These are phyloP conservation scores for Leccinum subgranulosum DNA, from an alignment of 768 basidiomycete genomes.

Conservation along the genomic window DNA sequence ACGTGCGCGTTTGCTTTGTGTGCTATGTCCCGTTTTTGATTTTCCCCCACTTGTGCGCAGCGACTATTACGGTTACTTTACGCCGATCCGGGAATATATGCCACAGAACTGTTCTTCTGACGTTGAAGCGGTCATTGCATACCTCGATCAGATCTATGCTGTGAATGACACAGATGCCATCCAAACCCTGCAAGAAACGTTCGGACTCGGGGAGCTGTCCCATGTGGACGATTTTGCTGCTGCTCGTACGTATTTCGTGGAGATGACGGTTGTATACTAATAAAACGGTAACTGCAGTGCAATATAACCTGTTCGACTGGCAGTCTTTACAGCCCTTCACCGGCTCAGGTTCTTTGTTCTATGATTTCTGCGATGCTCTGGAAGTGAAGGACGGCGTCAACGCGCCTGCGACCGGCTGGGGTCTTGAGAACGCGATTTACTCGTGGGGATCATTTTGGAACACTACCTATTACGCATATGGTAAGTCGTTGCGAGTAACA, in stretches of 20 bases:
- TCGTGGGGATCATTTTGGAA: neutral
- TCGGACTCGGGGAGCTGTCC: neutral
- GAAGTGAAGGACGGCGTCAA: neutral
- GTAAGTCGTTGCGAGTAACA: constrained; percentile 5
- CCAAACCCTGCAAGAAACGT: neutral
- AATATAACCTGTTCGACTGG: neutral
- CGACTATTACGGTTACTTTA: neutral
- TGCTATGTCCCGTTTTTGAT: neutral
- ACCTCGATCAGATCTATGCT: neutral
- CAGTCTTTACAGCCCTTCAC: neutral
- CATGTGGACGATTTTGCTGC: neutral
- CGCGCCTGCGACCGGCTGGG: neutral
- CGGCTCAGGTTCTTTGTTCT: neutral
- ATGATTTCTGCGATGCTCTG: neutral
- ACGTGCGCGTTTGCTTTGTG: neutral
- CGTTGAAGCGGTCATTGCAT: neutral
- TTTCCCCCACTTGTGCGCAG: neutral
- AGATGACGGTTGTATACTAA: neutral
- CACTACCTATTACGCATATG: neutral
- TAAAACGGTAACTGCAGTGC: neutral
- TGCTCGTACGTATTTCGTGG: neutral
- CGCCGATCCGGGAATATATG: neutral
- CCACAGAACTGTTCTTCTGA: neutral
- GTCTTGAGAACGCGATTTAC: neutral
- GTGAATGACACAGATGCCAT: neutral